Conservation (phyloP, 1,284 basidiomycete species). For the Somion occarium region DNA sequence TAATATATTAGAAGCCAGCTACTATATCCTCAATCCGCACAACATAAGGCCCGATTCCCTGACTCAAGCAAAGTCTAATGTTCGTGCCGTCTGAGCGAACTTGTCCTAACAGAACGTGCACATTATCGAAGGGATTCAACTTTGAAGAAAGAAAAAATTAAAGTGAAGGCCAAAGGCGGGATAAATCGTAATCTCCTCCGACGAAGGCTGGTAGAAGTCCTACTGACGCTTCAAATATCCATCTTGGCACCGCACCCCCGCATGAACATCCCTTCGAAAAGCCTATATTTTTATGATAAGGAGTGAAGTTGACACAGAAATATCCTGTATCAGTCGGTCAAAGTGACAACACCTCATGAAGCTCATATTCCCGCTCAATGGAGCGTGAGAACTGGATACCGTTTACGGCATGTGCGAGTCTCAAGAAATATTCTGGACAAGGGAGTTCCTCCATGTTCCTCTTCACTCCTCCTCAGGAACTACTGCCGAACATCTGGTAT, state of each 20-base stretch:
- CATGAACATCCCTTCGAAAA: constrained; percentile 59
- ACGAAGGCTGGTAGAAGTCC: constrained; percentile 53
- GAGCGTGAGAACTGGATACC: too few relatives aligned
- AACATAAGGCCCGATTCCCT: constrained; percentile 72
- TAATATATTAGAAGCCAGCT: constrained; percentile 53
- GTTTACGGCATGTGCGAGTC: too few relatives aligned
- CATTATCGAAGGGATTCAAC: constrained; percentile 88
- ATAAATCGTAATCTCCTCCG: constrained; percentile 21
- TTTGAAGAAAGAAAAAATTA: too few relatives aligned
- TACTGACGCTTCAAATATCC: constrained; percentile 79
- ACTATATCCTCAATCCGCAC: constrained; percentile 74
- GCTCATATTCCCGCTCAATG: too few relatives aligned
- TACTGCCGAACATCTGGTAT: too few relatives aligned
- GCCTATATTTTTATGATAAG: constrained; percentile 39
- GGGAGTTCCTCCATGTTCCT: too few relatives aligned
- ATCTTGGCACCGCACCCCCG: constrained; percentile 69
- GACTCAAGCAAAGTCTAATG: constrained; percentile 81
- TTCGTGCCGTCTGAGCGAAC: constrained; percentile 46
- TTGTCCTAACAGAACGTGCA: constrained; percentile 79
- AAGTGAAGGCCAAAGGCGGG: too few relatives aligned
- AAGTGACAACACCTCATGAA: too few relatives aligned
- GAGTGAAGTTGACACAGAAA: too few relatives aligned
- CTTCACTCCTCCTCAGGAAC: too few relatives aligned
- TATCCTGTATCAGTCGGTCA: too few relatives aligned
- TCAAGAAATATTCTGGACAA: too few relatives aligned